phyloP scores from a whole-genome alignment of 2,329 filamentous ascomycete species.

The Erysiphe neolycopersici region DNA sequence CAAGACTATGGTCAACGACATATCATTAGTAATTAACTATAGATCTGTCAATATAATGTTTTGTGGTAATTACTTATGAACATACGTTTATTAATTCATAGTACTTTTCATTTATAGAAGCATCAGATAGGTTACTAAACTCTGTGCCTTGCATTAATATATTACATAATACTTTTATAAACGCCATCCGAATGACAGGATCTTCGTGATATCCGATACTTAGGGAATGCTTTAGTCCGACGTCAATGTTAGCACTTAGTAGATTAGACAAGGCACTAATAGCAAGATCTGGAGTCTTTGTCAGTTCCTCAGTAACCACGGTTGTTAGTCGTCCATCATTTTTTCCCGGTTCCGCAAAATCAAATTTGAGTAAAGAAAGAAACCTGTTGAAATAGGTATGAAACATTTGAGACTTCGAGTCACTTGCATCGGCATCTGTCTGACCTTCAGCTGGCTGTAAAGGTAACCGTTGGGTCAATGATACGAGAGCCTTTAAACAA shows the following conservation, averaged over 20 bases:
- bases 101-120: constrained; percentile 41
- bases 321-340: constrained; percentile 17
- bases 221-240: constrained; percentile 41
- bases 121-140: constrained; percentile 40
- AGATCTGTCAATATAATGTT: constrained; percentile 2
- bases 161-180: constrained; percentile 43
- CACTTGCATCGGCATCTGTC: constrained; percentile 37
- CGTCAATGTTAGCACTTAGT: constrained; percentile 43
- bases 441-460: constrained; percentile 38
- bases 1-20: constrained; percentile 34
- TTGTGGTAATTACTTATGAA: neutral
- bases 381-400: constrained; percentile 46
- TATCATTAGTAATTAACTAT: constrained; percentile 32
- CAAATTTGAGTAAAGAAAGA: constrained; percentile 34
- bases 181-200: constrained; percentile 40
- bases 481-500: constrained; percentile 35
- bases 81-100: constrained; percentile 32
- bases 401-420: constrained; percentile 45
- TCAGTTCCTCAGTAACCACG: constrained; percentile 23
- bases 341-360: constrained; percentile 20
- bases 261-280: constrained; percentile 43
- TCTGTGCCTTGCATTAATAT: constrained; percentile 46
- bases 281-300: constrained; percentile 31
- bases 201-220: constrained; percentile 47
- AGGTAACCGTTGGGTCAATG: constrained; percentile 37